Percentiles rank a stretch among this genome's conserved stretches.
These are phyloP conservation scores for Artemisia argyi DNA, from an alignment of 129 eudicot genomes.

Conservation along the genomic window DNA sequence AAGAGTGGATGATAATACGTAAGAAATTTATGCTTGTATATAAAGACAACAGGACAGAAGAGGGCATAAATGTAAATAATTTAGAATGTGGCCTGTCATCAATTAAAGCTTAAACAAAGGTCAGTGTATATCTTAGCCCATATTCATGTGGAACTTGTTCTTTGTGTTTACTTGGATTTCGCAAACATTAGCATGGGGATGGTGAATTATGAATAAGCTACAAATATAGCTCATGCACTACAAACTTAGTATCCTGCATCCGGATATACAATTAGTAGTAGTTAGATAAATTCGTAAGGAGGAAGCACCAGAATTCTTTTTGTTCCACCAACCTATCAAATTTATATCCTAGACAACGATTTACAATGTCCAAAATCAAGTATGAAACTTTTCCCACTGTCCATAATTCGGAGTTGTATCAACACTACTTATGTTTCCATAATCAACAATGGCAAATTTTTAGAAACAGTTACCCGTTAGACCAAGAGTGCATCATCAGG, in stretches of 20 bases:
- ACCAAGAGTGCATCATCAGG: too few relatives aligned
- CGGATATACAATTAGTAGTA: too few relatives aligned
- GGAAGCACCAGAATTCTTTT: too few relatives aligned
- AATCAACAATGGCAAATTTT: too few relatives aligned
- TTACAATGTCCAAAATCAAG: too few relatives aligned
- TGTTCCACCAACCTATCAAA: too few relatives aligned
- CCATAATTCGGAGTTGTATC: too few relatives aligned
- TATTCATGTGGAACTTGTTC: constrained; percentile 13
- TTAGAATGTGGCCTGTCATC: constrained; percentile 1
- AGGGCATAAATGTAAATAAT: constrained; percentile 3
- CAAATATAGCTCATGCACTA: not conserved
- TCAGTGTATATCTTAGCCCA: constrained; percentile 12
- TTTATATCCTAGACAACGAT: too few relatives aligned
- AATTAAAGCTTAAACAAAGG: constrained; percentile 1
- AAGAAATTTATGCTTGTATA: constrained; percentile 9
- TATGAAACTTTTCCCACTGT: too few relatives aligned
- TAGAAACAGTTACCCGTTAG: too few relatives aligned
- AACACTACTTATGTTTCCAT: too few relatives aligned
- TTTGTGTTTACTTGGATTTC: not conserved
- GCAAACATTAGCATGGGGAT: not conserved
- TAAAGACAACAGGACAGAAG: not conserved
- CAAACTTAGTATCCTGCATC: not conserved
- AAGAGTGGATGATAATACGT: constrained; percentile 16
- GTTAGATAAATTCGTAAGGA: too few relatives aligned
- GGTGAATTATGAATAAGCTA: not conserved